phyloP scores from a whole-genome alignment of 2,329 filamentous ascomycete species.

The Botrytis fabae region DNA sequence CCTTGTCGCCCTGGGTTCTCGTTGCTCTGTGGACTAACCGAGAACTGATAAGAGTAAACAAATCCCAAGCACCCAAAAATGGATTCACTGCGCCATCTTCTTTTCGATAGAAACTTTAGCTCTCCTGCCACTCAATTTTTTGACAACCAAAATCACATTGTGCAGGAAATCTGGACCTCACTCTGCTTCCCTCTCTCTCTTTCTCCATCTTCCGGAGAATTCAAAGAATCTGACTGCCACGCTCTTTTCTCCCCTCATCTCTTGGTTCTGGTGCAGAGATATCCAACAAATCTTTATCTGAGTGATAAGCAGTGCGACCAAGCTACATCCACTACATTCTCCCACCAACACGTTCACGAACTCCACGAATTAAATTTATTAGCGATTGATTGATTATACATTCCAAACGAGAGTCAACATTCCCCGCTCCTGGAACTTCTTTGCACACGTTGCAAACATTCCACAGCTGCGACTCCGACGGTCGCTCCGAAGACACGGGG shows the following conservation, averaged over 20 bases:
- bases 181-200: background rate
- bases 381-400: background rate
- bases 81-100: conserved; percentile 22
- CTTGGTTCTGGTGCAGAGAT: conserved; percentile 9
- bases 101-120: conserved; percentile 20
- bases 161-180: conserved; percentile 18
- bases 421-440: conserved; percentile 28
- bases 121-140: conserved; percentile 23
- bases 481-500: conserved; percentile 39
- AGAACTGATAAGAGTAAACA: conserved; percentile 18
- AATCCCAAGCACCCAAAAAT: background rate
- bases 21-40: conserved; percentile 13
- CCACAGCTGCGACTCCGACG: conserved; percentile 39
- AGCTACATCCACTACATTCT: conserved; percentile 22
- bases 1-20: conserved; percentile 2
- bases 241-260: conserved; percentile 3
- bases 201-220: conserved; percentile 9
- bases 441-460: conserved; percentile 33
- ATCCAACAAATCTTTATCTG: conserved; percentile 20
- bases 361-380: background rate
- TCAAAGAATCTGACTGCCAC: conserved; percentile 17
- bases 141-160: conserved; percentile 11
- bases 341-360: conserved; percentile 9
- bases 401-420: conserved; percentile 25
- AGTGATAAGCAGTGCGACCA: conserved; percentile 19